Base-by-base conservation (phyloP, 106 monocot genomes). In the Acanthochlamys bracteata region DNA sequence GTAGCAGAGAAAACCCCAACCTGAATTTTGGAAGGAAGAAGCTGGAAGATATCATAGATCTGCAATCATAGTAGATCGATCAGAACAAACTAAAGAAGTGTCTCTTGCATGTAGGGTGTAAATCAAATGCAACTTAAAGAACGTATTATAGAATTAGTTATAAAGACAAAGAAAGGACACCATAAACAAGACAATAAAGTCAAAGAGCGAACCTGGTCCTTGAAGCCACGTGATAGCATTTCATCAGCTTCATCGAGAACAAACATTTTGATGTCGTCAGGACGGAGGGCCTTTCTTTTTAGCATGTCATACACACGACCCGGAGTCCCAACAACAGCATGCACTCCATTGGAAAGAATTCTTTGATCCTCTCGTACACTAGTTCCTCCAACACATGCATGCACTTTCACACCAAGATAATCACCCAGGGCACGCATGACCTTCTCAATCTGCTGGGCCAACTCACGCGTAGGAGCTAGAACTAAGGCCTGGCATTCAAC, bases 281-380 rank as follows among this genome's bases (percentile, higher is more conserved):
- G 67, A 20, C 70, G 66, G 14, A 80, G 80, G 47, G 80, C 59
- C 45, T 75, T 62, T 67, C 75, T 68, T 53, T 33, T 60, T 33
- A 75, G 33, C 71, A 75, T 71, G 41, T 80, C 75, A 64, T 67
- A 75, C 21, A 80, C 80, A 40, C 76, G 76, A 41, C 81, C 81
- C 0, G 82, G 82, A 27, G 82, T 82, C 16, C 82, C 82, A 16
- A 82, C 82, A 41, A 82, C 82, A 39, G 77, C 82, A 73, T 82
- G 82, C 39, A 81, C 81, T 13, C 81, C 81, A 61, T 51, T 47
- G 3, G 66, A 67, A 53, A 81, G 69, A 54, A 76, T 73, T 49
- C 76, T 26, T 25, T 76, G 81, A 26, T 33, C 59, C 27, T 59
- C 59, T 3, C 25, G 73, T 10, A 76, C 76, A 23, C 60, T 73